Evolutionary conservation across 2,329 filamentous ascomycete species (phyloP).

Genomic region (Aplosporella prunicola): DNA sequence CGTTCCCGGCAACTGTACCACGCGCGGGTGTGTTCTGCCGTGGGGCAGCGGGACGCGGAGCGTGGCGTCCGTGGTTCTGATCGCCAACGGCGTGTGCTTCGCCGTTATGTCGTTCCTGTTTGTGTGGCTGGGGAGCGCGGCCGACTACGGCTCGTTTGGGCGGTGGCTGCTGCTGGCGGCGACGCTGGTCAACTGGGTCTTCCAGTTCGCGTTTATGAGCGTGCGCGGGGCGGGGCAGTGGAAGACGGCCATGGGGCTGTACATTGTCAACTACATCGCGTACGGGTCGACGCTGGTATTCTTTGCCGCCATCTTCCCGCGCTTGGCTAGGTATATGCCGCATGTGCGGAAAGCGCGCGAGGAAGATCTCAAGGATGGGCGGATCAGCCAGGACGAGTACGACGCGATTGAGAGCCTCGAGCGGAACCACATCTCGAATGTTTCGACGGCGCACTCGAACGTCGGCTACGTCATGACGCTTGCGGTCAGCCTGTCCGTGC

Average conservation of each 20-base stretch:
- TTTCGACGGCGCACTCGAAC: conserved; percentile 40
- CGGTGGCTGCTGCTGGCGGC: conserved; percentile 54
- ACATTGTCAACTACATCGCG: conserved; percentile 56
- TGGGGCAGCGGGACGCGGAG: conserved; percentile 31
- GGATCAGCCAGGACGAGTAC: conserved; percentile 50
- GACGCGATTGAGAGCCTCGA: conserved; percentile 53
- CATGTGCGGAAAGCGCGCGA: conserved; percentile 43
- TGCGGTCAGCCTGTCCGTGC: conserved; percentile 48
- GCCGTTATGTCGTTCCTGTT: conserved; percentile 54
- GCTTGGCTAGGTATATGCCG: conserved; percentile 45
- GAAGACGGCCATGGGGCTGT: conserved; percentile 51
- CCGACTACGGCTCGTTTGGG: conserved; percentile 48
- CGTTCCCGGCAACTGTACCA: conserved; percentile 37
- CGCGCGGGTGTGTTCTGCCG: conserved; percentile 11
- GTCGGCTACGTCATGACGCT: conserved; percentile 23
- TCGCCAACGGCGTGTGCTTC: conserved; percentile 59
- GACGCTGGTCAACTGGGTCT: conserved; percentile 51
- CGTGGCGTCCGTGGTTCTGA: conserved; percentile 56
- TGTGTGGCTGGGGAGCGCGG: conserved; percentile 43
- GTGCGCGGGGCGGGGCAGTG: conserved; percentile 53
- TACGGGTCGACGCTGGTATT: conserved; percentile 47
- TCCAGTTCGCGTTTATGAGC: conserved; percentile 59
- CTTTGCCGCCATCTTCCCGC: conserved; percentile 44
- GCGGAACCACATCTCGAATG: conserved; percentile 53
- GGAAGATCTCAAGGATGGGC: conserved; percentile 37